A percentile compares a stretch with the other conserved stretches of the same genome.
Evolutionary conservation across 257 asterid genomes (phyloP).

Genomic region (Plantago elongata): DNA sequence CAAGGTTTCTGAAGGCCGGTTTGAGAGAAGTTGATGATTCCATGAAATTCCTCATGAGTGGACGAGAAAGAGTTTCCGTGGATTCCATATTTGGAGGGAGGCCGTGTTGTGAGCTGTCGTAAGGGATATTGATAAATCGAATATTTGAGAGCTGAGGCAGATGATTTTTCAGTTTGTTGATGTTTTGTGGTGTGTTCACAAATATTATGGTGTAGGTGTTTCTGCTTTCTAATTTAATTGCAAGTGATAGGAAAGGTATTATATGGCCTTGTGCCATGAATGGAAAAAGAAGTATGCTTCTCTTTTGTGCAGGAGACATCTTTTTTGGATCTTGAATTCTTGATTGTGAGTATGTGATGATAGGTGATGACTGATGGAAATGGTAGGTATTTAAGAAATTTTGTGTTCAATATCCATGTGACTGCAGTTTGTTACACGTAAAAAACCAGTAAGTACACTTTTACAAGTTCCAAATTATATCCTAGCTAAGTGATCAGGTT

Average conservation of each 20-base stretch:
- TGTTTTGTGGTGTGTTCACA: slow-evolving; percentile 28
- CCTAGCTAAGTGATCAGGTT: no score
- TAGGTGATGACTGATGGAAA: background rate
- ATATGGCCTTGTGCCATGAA: slow-evolving; percentile 38
- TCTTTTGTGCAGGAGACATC: background rate
- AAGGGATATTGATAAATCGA: slow-evolving; percentile 27
- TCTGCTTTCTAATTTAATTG: slow-evolving; percentile 21
- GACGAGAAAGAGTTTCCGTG: slow-evolving; percentile 21
- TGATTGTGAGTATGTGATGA: background rate
- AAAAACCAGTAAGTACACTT: no score
- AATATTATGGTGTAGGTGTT: slow-evolving; percentile 20
- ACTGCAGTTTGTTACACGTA: no score
- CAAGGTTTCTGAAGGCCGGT: slow-evolving; percentile 23
- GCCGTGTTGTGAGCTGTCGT: slow-evolving; percentile 19
- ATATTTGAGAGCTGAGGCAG: slow-evolving; percentile 18
- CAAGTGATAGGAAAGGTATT: slow-evolving; percentile 29
- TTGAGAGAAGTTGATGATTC: slow-evolving; percentile 23
- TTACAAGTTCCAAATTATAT: no score
- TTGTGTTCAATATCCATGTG: no score
- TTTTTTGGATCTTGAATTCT: background rate
- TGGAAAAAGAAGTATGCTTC: slow-evolving; percentile 24
- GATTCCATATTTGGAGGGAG: slow-evolving; percentile 23
- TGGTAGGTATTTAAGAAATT: no score
- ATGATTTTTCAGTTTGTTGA: slow-evolving; percentile 12
- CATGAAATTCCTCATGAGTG: slow-evolving; percentile 10